Percentiles rank a stretch among this genome's conserved stretches.
phyloP scores from a whole-genome alignment of 192 early-diverging fungal species.

The Backusella mclennaniae region DNA sequence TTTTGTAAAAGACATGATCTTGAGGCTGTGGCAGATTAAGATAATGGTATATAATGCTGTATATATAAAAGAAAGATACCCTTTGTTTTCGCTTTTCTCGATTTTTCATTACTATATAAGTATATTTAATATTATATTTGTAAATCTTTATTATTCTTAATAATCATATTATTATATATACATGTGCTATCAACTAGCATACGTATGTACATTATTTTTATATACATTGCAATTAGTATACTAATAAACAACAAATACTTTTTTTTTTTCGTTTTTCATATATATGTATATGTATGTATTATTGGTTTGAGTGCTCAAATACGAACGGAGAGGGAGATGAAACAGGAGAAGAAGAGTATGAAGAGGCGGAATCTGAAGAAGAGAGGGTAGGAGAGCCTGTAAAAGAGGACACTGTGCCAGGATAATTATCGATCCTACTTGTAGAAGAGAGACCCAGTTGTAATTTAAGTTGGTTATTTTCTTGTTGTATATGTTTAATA shows the following conservation, averaged over 20 bases:
- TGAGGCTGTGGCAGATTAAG: neutral
- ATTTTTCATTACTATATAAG: neutral
- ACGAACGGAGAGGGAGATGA: neutral
- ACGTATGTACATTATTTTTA: neutral
- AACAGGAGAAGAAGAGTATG: neutral
- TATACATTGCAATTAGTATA: neutral
- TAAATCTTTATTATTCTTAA: neutral
- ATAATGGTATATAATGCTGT: neutral
- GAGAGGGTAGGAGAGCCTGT: neutral
- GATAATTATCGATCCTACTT: neutral
- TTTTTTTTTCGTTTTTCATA: neutral
- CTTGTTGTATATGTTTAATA: conserved; percentile 57
- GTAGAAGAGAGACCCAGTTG: conserved; percentile 12
- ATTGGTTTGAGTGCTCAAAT: neutral
- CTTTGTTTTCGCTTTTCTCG: neutral
- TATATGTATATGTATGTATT: neutral
- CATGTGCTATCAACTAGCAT: neutral
- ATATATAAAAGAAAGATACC: neutral
- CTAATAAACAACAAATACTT: neutral
- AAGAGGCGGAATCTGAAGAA: neutral
- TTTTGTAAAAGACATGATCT: conserved; percentile 27
- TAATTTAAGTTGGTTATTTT: conserved; percentile 44
- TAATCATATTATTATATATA: neutral
- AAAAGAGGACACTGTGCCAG: neutral
- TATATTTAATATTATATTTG: conserved; percentile 1